Base-by-base conservation (phyloP, 164 flowering plant species). In the Echeveria elegans region DNA sequence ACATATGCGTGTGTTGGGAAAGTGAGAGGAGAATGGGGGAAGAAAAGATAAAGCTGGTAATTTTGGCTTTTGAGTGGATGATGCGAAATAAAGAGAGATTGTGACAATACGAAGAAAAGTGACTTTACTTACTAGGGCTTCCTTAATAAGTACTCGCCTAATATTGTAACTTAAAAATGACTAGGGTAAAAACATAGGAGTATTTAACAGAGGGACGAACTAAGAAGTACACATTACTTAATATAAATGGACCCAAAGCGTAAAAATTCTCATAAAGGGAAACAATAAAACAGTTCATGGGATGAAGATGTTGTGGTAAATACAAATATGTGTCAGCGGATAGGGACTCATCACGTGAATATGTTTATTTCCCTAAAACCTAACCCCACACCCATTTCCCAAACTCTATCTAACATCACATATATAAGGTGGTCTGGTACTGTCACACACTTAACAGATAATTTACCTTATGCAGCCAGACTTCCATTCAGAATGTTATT, bases 31-130 rank as follows among this genome's bases (percentile, higher is more conserved):
- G 61, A 56, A 56, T 28, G 61, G 61, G 31, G 19, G 61, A 34
- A 56, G 61, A 56, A 56, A 56, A 56, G 61, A 56, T 28, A 56
- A 56, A 56, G 61, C 61, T 56, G 61, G 32, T 56, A 56, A 56
- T 56, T 32, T 28, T 56, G 32, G 61, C 32, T 50, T 56, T 56
- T 56, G 61, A 56, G 61, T 56, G 61, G 61, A 50, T 21, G 56
- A 50, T 50, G 56, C 56, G 56, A 50, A 50, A 50, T 50, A 50
- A 50, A 50, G 56, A 50, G 26, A 12, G 56, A 50, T 50, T 50
- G 56, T 21, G 56, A 50, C 56, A 50, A 50, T 23, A 50, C 56
- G 28, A 21, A 50, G 56, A 50, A 50, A 50, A 50, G 56, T n/a
- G 56, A 50, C n/a, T n/a, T n/a, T n/a, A n/a, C n/a, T n/a, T n/a